A percentile compares a stretch with the other conserved stretches of the same genome.
These are phyloP conservation scores for Litchi chinensis DNA, from an alignment of 345 rosid species.

Conservation along the genomic window DNA sequence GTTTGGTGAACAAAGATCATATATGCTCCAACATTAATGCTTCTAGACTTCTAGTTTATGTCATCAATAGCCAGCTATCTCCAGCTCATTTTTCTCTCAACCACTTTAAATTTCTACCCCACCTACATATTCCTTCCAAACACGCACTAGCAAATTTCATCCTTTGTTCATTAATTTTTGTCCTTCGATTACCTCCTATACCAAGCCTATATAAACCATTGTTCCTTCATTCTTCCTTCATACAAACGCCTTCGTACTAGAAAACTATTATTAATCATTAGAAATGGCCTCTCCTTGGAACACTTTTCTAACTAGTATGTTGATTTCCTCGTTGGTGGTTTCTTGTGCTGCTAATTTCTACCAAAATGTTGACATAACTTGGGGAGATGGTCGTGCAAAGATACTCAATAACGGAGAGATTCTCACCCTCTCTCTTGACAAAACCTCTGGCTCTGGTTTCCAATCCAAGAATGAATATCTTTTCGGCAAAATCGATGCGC, in stretches of 20 bases:
- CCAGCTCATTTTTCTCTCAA: conserved; percentile 14
- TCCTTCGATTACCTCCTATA: not conserved
- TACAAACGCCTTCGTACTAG: too few species aligned
- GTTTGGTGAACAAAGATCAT: conserved; percentile 3
- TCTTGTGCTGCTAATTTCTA: conserved; percentile 27
- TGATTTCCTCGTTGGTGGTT: conserved; percentile 10
- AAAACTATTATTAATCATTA: too few species aligned
- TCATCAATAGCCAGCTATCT: conserved; percentile 18
- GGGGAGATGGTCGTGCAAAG: conserved; percentile 48
- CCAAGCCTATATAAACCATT: not conserved
- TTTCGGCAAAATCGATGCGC: conserved; percentile 41
- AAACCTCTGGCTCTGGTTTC: conserved; percentile 51
- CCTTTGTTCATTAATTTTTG: not conserved
- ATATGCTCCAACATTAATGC: conserved; percentile 1
- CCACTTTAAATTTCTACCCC: conserved; percentile 1
- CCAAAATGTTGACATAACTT: conserved; percentile 37
- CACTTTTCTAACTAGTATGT: not conserved
- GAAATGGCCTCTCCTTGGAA: conserved; percentile 10
- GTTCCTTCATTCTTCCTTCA: not conserved
- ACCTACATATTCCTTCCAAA: conserved; percentile 3
- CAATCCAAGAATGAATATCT: conserved; percentile 41
- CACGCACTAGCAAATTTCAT: not conserved
- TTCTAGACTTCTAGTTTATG: not conserved
- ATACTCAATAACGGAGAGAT: conserved; percentile 37
- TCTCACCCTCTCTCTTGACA: conserved; percentile 44